Conservation (phyloP, 441 rosid genomes). For the Pelargonium citronellum region DNA sequence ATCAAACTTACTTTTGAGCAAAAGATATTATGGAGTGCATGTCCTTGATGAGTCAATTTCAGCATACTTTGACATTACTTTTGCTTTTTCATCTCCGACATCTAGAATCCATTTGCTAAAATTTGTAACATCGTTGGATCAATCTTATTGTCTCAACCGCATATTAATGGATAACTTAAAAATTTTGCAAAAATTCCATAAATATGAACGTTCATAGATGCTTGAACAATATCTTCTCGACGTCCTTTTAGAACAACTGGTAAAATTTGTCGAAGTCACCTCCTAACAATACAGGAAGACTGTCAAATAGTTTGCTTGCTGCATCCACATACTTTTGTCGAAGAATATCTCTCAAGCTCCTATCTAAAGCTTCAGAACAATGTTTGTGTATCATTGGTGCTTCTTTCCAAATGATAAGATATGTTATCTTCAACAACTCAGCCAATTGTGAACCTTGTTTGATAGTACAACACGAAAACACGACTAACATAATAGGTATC, state of each 20-base stretch:
- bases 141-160: neutral
- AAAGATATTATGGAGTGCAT: neutral
- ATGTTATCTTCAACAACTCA: neutral
- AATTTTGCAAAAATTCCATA: conserved; percentile 7
- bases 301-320: conserved; percentile 9
- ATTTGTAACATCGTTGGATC: neutral
- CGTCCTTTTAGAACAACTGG: neutral
- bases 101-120: conserved; percentile 2
- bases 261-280: conserved; percentile 20
- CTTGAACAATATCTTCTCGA: neutral
- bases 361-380: conserved; percentile 14
- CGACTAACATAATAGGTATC: neutral
- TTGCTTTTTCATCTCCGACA: conserved; percentile 1
- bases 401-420: conserved; percentile 14
- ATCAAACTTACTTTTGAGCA: neutral
- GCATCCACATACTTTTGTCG: neutral
- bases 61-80: neutral
- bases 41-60: neutral
- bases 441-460: neutral
- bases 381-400: neutral
- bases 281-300: neutral
- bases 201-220: conserved; percentile 9
- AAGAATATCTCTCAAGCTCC: neutral
- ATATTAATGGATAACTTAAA: neutral
- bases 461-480: neutral